These are phyloP conservation scores for Panicum hallii DNA, from an alignment of 202 grass and related monocot genomes.

Conservation along the genomic window DNA sequence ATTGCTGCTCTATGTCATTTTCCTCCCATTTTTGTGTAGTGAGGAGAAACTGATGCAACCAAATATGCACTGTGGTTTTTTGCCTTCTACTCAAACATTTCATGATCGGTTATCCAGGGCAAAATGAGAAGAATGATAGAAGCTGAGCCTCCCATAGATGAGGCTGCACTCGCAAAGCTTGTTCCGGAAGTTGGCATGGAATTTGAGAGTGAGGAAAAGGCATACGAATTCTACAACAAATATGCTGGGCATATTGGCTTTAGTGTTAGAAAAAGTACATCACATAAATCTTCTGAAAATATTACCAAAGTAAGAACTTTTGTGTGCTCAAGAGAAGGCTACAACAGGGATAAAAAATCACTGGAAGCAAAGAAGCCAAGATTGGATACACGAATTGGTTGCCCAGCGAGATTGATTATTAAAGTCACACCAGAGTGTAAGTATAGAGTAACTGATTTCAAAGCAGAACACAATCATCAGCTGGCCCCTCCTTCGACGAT, in stretches of 20 bases:
- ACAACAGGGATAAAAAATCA: slow-evolving; percentile 86
- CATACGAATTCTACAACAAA: slow-evolving; percentile 95
- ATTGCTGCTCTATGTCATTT: slow-evolving; percentile 4
- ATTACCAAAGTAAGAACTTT: slow-evolving; percentile 85
- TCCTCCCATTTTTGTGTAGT: background rate
- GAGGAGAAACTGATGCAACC: slow-evolving; percentile 10
- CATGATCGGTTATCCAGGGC: slow-evolving; percentile 54
- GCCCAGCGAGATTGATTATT: slow-evolving; percentile 80
- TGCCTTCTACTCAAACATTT: slow-evolving; percentile 20
- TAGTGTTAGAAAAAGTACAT: slow-evolving; percentile 86
- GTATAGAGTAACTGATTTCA: slow-evolving; percentile 85
- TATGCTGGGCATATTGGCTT: slow-evolving; percentile 95
- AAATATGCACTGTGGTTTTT: background rate
- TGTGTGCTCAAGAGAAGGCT: slow-evolving; percentile 89
- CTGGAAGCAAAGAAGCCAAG: slow-evolving; percentile 87
- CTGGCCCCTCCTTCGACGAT: slow-evolving; percentile 84
- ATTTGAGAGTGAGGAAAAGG: slow-evolving; percentile 90
- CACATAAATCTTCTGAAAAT: slow-evolving; percentile 82
- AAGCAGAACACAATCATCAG: slow-evolving; percentile 92
- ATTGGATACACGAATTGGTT: slow-evolving; percentile 87
- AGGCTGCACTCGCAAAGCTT: slow-evolving; percentile 72
- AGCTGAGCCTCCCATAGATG: slow-evolving; percentile 70
- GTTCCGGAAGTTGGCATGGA: slow-evolving; percentile 91
- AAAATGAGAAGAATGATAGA: slow-evolving; percentile 94
- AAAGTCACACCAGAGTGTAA: slow-evolving; percentile 71